Evolutionary conservation across 2,329 filamentous ascomycete genomes (phyloP), one percentile per base, ranked within the genome.

Genomic region (Epichloe aotearoae): DNA sequence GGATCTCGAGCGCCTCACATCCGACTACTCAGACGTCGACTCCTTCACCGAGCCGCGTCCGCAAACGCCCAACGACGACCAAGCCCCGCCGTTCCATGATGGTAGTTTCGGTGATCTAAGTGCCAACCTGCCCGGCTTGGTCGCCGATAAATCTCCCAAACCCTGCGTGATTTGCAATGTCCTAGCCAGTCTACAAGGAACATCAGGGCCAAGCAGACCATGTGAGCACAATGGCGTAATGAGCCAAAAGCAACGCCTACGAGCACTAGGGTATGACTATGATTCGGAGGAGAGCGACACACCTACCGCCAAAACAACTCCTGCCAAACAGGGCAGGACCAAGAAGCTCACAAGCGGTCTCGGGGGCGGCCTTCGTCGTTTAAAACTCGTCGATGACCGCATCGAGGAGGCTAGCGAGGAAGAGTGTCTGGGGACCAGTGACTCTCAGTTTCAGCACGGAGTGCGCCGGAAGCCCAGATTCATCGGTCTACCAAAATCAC

Each of bases 31-130:
- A 0, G 68, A 71, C 47, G 63, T 62, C 15, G 67, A 69, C 15
- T 66, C 64, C 0, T 60, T 69, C 8, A 58, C 55, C 11, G 57
- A 34, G 42, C 57, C 30, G 56, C 59, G 56, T 10, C 53, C 17
- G 30, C 30, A 39, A 14, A 12, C 33, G 6, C 2, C 20, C 8
- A 61, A 62, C 12, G 62, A 62, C 19, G 69, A 69, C 41, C 66
- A 70, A 45, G 61, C 64, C 4, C 59, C 71, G 0, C 54, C 71
- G 0, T 70, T 71, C 52, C 59, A 58, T 11, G 61, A 67, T 10
- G 49, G 43, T 0, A 65, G 68, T 0, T 71, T 67, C 38, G 68
- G 68, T 0, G 51, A 59, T 12, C 53, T 55, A 1, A 63, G 66
- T 3, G 55, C 59, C 39, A 61, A 66, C 48, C 58, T 73, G 0